Evolutionary conservation across 1,284 basidiomycete genomes (phyloP), one percentile per base, ranked within the genome.

Genomic region (Tilletiaria anomala): DNA sequence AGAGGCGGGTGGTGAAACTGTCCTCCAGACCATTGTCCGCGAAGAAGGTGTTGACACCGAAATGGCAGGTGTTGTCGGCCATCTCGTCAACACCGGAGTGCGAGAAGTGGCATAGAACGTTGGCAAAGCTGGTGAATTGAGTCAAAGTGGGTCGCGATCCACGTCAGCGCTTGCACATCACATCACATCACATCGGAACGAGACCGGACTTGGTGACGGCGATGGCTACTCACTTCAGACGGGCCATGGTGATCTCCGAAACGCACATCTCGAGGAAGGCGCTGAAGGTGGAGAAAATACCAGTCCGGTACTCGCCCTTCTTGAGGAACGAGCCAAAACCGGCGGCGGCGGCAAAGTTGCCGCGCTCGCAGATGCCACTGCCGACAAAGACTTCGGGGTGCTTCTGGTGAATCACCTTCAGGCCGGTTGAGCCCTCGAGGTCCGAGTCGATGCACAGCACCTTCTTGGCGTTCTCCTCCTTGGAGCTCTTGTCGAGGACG

Each of bases 231-330:
- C n/a, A n/a, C n/a, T 45, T 45, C 21, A 45, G 45, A 34, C 50
- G 47, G 14, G 83, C 83, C 83, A 86, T 86, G n/a, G 83, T 85
- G 43, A 84, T 71, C 64, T 86, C 83, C 2, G 82, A 84, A 45
- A 85, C 68, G 45, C 82, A 71, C 83, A 86, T 86, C 73, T 86
- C 83, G 47, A 84, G 71, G 73, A 86, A 86, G 4, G 83, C 83
- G 37, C 80, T 81, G 70, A 86, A 86, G 4, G 83, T 86, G 17
- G 80, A 83, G 72, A 82, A 83, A 46, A 83, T 47, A 33, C 57
- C 54, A 20, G 45, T 43, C 34, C 38, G 36, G 42, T 37, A 40
- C 17, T 45, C 53, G 26, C 42, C 43, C 42, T 51, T 43, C 19
- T 44, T 48, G 29, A 49, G 38, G 39, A 49, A 48, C 26, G 54